Percentiles rank a stretch among this genome's conserved stretches.
Conservation (phyloP, 2,329 filamentous ascomycete genomes). For the Taxawa tesnikishii region DNA sequence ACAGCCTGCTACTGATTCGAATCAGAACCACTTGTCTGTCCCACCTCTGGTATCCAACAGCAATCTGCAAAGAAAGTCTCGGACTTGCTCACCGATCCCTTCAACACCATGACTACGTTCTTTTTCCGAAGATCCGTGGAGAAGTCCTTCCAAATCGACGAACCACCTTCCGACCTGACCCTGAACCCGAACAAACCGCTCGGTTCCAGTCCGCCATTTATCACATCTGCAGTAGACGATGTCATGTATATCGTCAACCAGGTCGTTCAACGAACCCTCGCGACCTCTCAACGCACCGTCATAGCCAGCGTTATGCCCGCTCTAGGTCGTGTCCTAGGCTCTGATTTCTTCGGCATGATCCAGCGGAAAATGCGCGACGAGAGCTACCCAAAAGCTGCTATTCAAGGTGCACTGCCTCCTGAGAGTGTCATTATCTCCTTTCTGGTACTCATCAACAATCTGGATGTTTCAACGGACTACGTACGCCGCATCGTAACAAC, state of each 20-base stretch:
- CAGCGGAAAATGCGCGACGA: slow-evolving; percentile 97
- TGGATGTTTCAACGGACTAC: slow-evolving; percentile 87
- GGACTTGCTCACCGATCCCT: slow-evolving; percentile 62
- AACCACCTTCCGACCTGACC: slow-evolving; percentile 67
- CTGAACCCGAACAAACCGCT: slow-evolving; percentile 62
- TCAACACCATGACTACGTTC: slow-evolving; percentile 88
- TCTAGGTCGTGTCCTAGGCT: slow-evolving; percentile 65
- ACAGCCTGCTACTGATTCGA: slow-evolving; percentile 5
- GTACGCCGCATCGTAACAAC: slow-evolving; percentile 70
- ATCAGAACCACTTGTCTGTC: slow-evolving; percentile 39
- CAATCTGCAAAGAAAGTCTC: slow-evolving; percentile 69
- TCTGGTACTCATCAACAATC: slow-evolving; percentile 86
- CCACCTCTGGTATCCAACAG: slow-evolving; percentile 69
- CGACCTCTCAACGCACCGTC: slow-evolving; percentile 71
- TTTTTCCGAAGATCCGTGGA: slow-evolving; percentile 95
- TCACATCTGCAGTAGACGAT: slow-evolving; percentile 91
- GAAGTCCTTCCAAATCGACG: slow-evolving; percentile 94
- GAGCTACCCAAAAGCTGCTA: slow-evolving; percentile 68
- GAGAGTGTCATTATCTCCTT: slow-evolving; percentile 84
- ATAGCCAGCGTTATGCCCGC: slow-evolving; percentile 67
- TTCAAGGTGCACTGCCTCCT: slow-evolving; percentile 71
- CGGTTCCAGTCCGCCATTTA: slow-evolving; percentile 71
- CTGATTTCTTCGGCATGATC: slow-evolving; percentile 92
- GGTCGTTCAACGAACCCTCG: slow-evolving; percentile 73
- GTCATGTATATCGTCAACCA: slow-evolving; percentile 99